These are phyloP conservation scores for Annona squamosa DNA, from an alignment of 164 flowering plant genomes.

Conservation along the genomic window DNA sequence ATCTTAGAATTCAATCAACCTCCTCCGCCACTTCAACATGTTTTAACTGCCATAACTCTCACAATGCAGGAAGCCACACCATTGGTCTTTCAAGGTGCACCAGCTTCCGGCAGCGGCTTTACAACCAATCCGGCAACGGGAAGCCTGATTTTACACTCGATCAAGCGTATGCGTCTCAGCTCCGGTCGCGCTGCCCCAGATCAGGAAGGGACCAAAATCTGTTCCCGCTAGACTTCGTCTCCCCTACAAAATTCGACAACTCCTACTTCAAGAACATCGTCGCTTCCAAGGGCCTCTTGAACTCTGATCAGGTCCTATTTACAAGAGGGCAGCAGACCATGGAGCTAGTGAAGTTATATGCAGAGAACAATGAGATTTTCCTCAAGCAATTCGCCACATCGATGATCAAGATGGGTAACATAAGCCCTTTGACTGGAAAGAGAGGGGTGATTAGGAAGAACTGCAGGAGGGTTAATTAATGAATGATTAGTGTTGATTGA, in stretches of 20 bases:
- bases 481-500: not conserved
- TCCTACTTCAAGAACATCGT: constrained; percentile 75
- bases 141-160: constrained; percentile 58
- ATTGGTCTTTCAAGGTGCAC: constrained; percentile 85
- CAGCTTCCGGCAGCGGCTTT: constrained; percentile 88
- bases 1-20: not conserved
- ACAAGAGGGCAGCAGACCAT: constrained; percentile 41
- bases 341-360: constrained; percentile 69
- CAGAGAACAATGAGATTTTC: constrained; percentile 52
- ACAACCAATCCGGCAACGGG: constrained; percentile 82
- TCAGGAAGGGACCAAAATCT: constrained; percentile 93
- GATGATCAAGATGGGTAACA: constrained; percentile 86
- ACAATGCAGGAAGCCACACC: constrained; percentile 82
- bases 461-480: constrained; percentile 63
- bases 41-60: not conserved
- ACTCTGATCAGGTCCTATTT: constrained; percentile 66
- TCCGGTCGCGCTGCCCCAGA: constrained; percentile 62
- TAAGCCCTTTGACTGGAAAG: constrained; percentile 66
- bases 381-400: constrained; percentile 80
- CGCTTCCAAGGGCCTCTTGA: constrained; percentile 65
- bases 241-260: constrained; percentile 72
- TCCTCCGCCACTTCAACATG: not conserved
- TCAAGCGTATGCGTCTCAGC: constrained; percentile 50
- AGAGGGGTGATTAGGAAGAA: constrained; percentile 79
- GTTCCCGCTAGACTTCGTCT: constrained; percentile 57